Base-by-base conservation (phyloP, 75 land plant genomes). In the Pinus albicaulis region DNA sequence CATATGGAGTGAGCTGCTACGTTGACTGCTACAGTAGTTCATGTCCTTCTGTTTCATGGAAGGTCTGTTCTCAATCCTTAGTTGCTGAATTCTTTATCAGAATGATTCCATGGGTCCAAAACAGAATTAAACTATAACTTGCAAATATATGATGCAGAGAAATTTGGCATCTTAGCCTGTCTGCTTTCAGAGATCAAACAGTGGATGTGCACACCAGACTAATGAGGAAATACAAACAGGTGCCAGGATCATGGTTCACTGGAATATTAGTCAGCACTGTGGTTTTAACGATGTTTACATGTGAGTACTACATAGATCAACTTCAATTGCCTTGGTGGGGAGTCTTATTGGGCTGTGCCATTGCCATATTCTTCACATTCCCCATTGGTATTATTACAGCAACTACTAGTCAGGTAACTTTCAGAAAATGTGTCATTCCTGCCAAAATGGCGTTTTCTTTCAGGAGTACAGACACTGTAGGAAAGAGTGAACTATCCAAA, bases 251-350 rank as follows among this genome's bases (percentile, higher is more conserved):
- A 41, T 83, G 85, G 85, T 83, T 81, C 36, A 26, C 52, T 55
- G 73, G 31, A 44, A 24, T 83, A 19, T 26, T 81, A 15, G 31
- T 81, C 17, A 53, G 26, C 1, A 34, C 55, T 56, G 13, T 80
- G 15, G 52, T n/a, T 59, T 31, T 71, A 38, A 28, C 85, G 4
- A 68, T 83, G 13, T 12, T 55, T 17, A 57, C 71, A 12, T 83
- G 48, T 44, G 10, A 44, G 77, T 28, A 34, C 58, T 56, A 57
- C 72, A 53, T 83, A 36, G 48, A 80, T 75, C 48, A 44, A 56
- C 22, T 82, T 36, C 84, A 82, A 48, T 71, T 82, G 41, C 82
- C 82, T 34, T 82, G 84, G 84, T 82, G 84, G 84, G 84, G 84
- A 26, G 44, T 79, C 14, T 59, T 82, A 17, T 38, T 82, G 17